A percentile compares a stretch with the other conserved stretches of the same genome.
Conservation (phyloP, 208 protist species). For the Crithidia sp. region DNA sequence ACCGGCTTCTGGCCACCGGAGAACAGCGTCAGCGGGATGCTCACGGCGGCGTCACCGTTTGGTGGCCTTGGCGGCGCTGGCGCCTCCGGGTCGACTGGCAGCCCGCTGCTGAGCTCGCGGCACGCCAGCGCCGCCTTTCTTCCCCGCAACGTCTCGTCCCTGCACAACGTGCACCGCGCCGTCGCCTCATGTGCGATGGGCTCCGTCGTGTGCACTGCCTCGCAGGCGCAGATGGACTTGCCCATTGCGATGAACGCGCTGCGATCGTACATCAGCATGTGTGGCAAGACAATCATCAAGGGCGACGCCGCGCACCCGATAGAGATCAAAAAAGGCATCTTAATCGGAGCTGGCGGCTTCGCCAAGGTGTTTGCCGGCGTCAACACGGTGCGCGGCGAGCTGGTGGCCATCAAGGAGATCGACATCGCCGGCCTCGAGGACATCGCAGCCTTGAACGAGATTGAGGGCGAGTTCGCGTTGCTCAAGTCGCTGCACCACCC, state of each 20-base stretch:
- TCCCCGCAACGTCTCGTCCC: constrained; percentile 4
- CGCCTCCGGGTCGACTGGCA: constrained; percentile 5
- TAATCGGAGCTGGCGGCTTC: constrained; percentile 88
- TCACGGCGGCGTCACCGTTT: constrained; percentile 17
- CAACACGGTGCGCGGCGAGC: constrained; percentile 78
- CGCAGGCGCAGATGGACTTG: constrained; percentile 49
- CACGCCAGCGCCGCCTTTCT: constrained; percentile 13
- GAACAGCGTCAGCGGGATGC: constrained; percentile 22
- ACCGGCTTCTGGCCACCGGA: constrained; percentile 30
- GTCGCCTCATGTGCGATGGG: constrained; percentile 37
- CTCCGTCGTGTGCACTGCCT: constrained; percentile 26
- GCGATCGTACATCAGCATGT: constrained; percentile 58
- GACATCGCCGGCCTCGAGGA: constrained; percentile 80
- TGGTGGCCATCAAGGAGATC: constrained; percentile 92
- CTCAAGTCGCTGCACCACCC: constrained; percentile 84
- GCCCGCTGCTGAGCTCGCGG: constrained; percentile 26
- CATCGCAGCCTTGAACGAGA: constrained; percentile 61
- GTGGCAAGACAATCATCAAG: constrained; percentile 70
- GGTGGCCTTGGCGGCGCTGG: not conserved
- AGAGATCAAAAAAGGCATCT: constrained; percentile 68
- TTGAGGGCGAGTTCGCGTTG: constrained; percentile 88
- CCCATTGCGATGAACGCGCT: constrained; percentile 58
- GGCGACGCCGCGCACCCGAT: constrained; percentile 64
- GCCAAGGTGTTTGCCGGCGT: constrained; percentile 85
- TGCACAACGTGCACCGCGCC: constrained; percentile 28